A percentile compares a stretch with the other conserved stretches of the same genome.
These are phyloP conservation scores for Daedaleopsis sinensis DNA, from an alignment of 768 basidiomycete species.

Conservation along the genomic window DNA sequence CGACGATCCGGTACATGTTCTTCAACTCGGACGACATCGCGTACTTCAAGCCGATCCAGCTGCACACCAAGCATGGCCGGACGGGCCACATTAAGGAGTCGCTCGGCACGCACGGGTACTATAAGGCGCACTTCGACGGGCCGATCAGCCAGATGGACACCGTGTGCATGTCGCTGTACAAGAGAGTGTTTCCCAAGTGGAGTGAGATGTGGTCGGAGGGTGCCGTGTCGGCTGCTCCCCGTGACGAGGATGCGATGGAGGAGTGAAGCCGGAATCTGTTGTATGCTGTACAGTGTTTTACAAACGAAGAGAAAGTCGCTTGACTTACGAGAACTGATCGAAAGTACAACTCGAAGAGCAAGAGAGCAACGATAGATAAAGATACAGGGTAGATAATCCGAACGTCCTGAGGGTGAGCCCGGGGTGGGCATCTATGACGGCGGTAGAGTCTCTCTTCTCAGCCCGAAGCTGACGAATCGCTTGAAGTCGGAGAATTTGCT, in stretches of 20 bases:
- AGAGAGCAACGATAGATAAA: no score
- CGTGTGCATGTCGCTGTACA: conserved; percentile 94
- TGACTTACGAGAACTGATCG: background rate
- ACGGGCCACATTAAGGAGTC: conserved; percentile 89
- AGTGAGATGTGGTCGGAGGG: conserved; percentile 51
- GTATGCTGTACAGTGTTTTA: background rate
- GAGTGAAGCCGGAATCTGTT: conserved; percentile 19
- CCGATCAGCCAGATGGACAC: conserved; percentile 97
- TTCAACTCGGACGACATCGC: conserved; percentile 90
- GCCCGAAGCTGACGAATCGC: conserved; percentile 87
- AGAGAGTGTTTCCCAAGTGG: conserved; percentile 93
- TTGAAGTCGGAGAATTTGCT: conserved; percentile 84
- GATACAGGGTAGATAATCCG: no score
- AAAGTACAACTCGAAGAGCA: no score
- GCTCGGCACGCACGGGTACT: conserved; percentile 94
- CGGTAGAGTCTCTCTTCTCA: conserved; percentile 62
- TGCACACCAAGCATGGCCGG: conserved; percentile 90
- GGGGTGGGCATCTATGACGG: conserved; percentile 17
- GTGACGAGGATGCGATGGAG: conserved; percentile 28
- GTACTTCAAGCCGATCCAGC: conserved; percentile 92
- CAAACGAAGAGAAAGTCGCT: background rate
- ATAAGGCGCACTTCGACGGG: conserved; percentile 95
- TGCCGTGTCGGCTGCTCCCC: background rate
- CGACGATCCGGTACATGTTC: conserved; percentile 98
- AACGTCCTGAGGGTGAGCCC: no score